Base-by-base conservation (phyloP, 1,139 yeast species). In the Geotrichum australiense region DNA sequence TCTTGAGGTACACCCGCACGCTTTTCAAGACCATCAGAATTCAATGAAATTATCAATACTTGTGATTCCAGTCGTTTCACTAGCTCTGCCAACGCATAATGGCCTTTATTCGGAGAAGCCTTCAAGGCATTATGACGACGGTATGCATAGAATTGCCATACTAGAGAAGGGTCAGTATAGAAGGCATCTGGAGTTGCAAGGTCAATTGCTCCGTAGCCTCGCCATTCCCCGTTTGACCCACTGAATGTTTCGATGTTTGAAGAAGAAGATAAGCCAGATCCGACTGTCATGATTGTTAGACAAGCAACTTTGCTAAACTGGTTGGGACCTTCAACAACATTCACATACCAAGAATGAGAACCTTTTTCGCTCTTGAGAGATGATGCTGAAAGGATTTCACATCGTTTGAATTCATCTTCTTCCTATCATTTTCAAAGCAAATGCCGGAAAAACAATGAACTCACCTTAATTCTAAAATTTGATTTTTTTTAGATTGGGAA, bases 151-250 rank as follows among this genome's bases (percentile, higher is more conserved):
- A 82, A 86, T 55, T 83, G 91, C 96, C 96, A 86, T 3, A 86
- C 95, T 19, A 85, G 66, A 0, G 85, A 84, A 0, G 96, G 95
- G 56, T 85, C 89, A 15, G 70, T 68, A 47, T 78, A 75, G 57
- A 86, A 86, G 3, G 95, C 94, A 57, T 86, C 95, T 0, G 94
- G 94, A 0, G 96, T 86, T 5, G 94, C 94, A 41, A 86, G 66
- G 53, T 86, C 95, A 35, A 84, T 79, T 56, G 87, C 78, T 42
- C 81, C 82, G 61, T 76, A 81, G 51, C 78, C 77, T 51, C 76
- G 71, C 95, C 95, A 86, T 21, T 80, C 62, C 0, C 91, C 93
- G 40, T 79, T 80, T 1, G 78, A 63, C 2, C 87, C 86, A 38
- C 87, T 64, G 54, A 78, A 81, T 0, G 91, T 80, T 3, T 85